Evolutionary conservation across 768 basidiomycete species (phyloP), one percentile per base, ranked within the genome.

Genomic region (Suillus luteus): DNA sequence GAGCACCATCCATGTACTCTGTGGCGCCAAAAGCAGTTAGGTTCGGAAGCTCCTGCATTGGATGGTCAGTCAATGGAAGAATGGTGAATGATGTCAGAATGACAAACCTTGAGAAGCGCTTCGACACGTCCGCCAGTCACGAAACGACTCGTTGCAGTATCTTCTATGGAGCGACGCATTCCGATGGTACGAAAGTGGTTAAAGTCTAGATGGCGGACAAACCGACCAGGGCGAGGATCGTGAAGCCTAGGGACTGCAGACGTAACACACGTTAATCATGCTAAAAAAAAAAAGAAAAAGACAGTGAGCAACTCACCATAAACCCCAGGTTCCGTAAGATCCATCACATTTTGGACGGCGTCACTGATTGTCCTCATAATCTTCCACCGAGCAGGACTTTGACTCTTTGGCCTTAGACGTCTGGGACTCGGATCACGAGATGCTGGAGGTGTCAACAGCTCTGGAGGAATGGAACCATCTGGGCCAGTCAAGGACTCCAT

Each of bases 151-250:
- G 86, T 88, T 15, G 93, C 86, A 46, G 94, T 91, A 75, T 97
- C 95, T 37, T 93, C 93, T 2, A 97, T 86, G 5, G 92, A 93
- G 22, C 97, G 88, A 57, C 94, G 86, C 88, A 98, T 95, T 0
- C 96, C 96, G 62, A 96, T 95, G 31, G 97, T 96, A 33, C 96
- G 87, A 81, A 99, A 99, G 73, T 96, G 95, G 69, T 94, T 96
- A 72, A 99, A 99, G 72, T 94, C 93, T 15, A 99, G 78, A 75
- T 94, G 90, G 44, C 86, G 89, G 41, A 97, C 88, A 71, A 90
- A 91, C 64, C 91, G 85, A 60, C 91, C 89, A 37, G 92, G 87
- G 61, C 87, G 83, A 61, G 90, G 84, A 73, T 92, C 91, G 65
- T 85, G 78, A 22, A 88, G 81, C 2, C 82, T 82, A 44, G 90